Base-by-base conservation (phyloP, 106 monocot species). In the Xerophyta viscosa region DNA sequence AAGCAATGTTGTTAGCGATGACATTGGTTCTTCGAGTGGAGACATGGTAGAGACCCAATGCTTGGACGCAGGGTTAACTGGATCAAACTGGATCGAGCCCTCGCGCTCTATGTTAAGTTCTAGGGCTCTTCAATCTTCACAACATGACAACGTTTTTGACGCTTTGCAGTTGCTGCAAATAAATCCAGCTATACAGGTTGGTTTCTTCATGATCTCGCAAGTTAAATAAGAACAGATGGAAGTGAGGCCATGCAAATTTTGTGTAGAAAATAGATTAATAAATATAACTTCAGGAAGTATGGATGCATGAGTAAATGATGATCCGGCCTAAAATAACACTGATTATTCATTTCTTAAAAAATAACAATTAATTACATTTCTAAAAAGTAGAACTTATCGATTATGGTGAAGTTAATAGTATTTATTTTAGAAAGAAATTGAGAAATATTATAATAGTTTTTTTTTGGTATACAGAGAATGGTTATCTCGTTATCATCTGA, bases 401-500 rank as follows among this genome's bases (percentile, higher is more conserved):
- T n/a, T n/a, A n/a, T n/a, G n/a, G n/a, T n/a, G n/a, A n/a, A n/a
- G n/a, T n/a, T n/a, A n/a, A n/a, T n/a, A n/a, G n/a, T n/a, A n/a
- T n/a, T n/a, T n/a, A n/a, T n/a, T n/a, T n/a, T n/a, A n/a, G n/a
- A n/a, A n/a, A n/a, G n/a, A n/a, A n/a, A n/a, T n/a, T n/a, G n/a
- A n/a, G n/a, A n/a, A n/a, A n/a, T n/a, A 33, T 10, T 33, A 33
- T 33, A 33, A 10, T 33, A 10, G 33, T 54, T 27, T 2, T 52
- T 27, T 29, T 12, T 15, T 9, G 13, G 13, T 53, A 46, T 70
- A 55, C 67, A 84, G 89, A 80, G 57, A 44, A 77, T 77, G 66
- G 88, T 89, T 58, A 63, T 77, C 61, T 82, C 91, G 17, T 54
- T 92, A 23, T 86, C 91, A 52, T 76, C 91, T 30, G 91, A 92